Evolutionary conservation across 495 filamentous ascomycete genomes (phyloP), one percentile per base, ranked within the genome.

Genomic region (Hypoxylon lenormandii): DNA sequence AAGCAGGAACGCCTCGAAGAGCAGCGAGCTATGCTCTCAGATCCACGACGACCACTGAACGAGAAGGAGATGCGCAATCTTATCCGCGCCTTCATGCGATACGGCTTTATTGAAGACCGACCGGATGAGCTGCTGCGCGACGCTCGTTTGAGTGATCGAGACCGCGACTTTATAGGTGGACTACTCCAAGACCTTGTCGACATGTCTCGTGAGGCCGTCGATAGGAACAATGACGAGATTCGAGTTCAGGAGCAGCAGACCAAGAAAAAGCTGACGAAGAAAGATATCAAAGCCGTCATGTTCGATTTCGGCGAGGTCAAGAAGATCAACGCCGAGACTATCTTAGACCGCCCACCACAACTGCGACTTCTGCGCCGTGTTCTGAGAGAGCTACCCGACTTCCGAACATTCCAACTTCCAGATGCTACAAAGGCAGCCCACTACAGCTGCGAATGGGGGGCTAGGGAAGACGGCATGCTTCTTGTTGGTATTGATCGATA

Each of bases 381-480:
- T 15, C 87, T 91, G 21, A 79, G 76, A 11, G 81, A 87, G 6
- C 82, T 86, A 5, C 42, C 87, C 13, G 90, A 94, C 64, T 88
- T 86, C 71, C 84, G 79, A 60, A 91, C 83, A 37, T 99, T 98
- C 80, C 90, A 92, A 15, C 86, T 99, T 26, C 89, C 92, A 3
- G 93, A 97, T 75, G 95, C 95, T 2, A 91, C 90, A 0, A 99
- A 98, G 72, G 84, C 90, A 11, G 92, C 94, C 2, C 79, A 84
- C 62, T 99, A 97, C 75, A 89, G 88, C 38, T 97, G 92, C 71
- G 80, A 89, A 26, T 99, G 95, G 95, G 93, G 92, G 51, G 85
- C 93, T 3, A 87, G 89, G 46, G 96, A 99, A 80, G 95, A 99
- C 73, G 95, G 91, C 30, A 99, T 99, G 95, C 88, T 99, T 45